A percentile compares a stretch with the other conserved stretches of the same genome.
phyloP scores from a whole-genome alignment of 177 flowering plant genomes.

The Telopea speciosissima region DNA sequence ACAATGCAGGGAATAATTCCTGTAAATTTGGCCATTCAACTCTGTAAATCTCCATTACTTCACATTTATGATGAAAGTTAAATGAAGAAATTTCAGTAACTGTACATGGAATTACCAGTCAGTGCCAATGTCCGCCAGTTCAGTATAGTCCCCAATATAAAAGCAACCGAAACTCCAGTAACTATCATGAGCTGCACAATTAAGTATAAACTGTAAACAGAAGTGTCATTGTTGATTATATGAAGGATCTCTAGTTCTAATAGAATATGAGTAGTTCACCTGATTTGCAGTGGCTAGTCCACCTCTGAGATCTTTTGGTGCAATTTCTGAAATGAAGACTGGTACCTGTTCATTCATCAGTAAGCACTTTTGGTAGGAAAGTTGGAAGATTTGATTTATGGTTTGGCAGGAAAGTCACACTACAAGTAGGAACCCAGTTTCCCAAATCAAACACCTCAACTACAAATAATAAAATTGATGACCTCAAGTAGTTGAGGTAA shows the following conservation, averaged over 20 bases:
- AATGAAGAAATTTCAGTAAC: background rate
- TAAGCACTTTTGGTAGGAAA: too few relatives aligned
- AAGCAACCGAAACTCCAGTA: constrained; percentile 55
- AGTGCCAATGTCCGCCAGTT: constrained; percentile 69
- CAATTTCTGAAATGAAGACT: constrained; percentile 66
- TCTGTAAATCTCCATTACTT: too few relatives aligned
- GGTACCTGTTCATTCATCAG: constrained; percentile 49
- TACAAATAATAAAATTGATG: too few relatives aligned
- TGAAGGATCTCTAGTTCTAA: too few relatives aligned
- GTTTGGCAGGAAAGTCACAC: too few relatives aligned
- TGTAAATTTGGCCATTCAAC: constrained; percentile 18
- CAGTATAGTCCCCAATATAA: constrained; percentile 54
- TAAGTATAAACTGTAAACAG: too few relatives aligned
- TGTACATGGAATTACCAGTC: constrained; percentile 33
- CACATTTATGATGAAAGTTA: too few relatives aligned
- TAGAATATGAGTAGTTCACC: constrained; percentile 29
- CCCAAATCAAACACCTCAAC: too few relatives aligned
- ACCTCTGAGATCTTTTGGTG: constrained; percentile 78
- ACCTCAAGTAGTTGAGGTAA: too few relatives aligned
- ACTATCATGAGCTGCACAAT: constrained; percentile 55
- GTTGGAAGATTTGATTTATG: too few relatives aligned
- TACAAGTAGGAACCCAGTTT: too few relatives aligned
- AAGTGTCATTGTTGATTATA: too few relatives aligned
- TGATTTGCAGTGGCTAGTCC: constrained; percentile 61
- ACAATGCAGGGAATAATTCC: constrained; percentile 59